Base-by-base conservation (phyloP, 768 basidiomycete genomes). In the Suillus variegatus region DNA sequence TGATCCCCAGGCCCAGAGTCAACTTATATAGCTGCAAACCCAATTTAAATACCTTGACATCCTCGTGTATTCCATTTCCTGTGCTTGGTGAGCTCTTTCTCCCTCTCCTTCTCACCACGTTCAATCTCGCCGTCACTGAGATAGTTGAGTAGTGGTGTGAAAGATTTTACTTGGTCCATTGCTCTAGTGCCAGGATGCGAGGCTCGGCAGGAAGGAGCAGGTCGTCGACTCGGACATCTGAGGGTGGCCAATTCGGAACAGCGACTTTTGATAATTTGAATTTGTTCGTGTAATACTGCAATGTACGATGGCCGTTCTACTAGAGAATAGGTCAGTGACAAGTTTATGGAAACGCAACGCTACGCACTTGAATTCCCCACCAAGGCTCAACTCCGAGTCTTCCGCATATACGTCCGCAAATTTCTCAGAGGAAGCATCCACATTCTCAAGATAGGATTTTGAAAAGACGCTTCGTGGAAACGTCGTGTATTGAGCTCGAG, bases 291-390 rank as follows among this genome's bases (percentile, higher is more conserved):
- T 70, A 99, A 25, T 25, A 25, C 25, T 99, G 22, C 91, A 90
- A 75, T 99, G 97, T 0, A 94, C 90, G 66, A 99, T 93, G 28
- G 95, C 95, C 16, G 96, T 98, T 74, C 95, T 97, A 69, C 2
- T 28, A 28, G 20, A 62, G 36, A 60, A 3, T 13, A 36, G 10
- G 64, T 77, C 28, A 75, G 64, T 49, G n/a, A 49, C 32, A 25
- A 60, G 49, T 41, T 36, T 25, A 57, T 35, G 32, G 49, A 54
- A 3, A 40, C 18, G 38, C 18, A 46, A 41, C 13, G 6, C 13
- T 47, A 79, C 92, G 72, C 74, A 95, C 94, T 84, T 90, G 82
- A 99, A 99, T 75, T 99, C 97, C 9, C 95, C 94, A 36, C 85
- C 85, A 32, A 99, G 79, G 6, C 97, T 97, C 28, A 99, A 79